Percentiles rank a stretch among this genome's conserved stretches.
phyloP scores from a whole-genome alignment of 2,329 filamentous ascomycete genomes.

The Erysiphe pulchra region DNA sequence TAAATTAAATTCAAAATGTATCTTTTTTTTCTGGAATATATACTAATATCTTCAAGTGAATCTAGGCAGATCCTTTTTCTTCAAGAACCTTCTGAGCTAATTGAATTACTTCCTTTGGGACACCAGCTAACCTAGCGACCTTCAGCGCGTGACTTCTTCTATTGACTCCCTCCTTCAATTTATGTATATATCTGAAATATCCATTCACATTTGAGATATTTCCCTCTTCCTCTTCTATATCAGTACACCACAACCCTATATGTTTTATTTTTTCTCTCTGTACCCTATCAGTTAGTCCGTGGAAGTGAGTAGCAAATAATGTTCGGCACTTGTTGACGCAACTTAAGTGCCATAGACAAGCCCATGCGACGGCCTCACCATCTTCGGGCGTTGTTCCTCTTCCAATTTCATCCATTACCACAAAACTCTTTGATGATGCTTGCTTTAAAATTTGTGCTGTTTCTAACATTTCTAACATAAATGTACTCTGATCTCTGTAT shows the following conservation, averaged over 20 bases:
- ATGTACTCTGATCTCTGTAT: conserved; percentile 86
- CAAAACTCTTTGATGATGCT: conserved; percentile 64
- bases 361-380: conserved; percentile 71
- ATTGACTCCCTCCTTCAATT: conserved; percentile 58
- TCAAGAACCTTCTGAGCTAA: conserved; percentile 24
- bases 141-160: conserved; percentile 75
- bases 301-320: conserved; percentile 90
- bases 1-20: conserved; percentile 20
- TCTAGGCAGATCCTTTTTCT: background rate
- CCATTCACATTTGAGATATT: conserved; percentile 19
- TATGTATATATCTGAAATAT: conserved; percentile 64
- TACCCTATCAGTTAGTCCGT: conserved; percentile 57
- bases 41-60: background rate
- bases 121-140: conserved; percentile 65
- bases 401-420: conserved; percentile 97
- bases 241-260: conserved; percentile 47
- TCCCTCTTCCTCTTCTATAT: conserved; percentile 43
- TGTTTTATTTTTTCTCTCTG: conserved; percentile 20
- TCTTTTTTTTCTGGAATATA: conserved; percentile 14
- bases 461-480: conserved; percentile 99
- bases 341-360: conserved; percentile 63
- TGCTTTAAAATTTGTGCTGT: conserved; percentile 71
- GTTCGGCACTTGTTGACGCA: conserved; percentile 52
- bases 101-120: conserved; percentile 46
- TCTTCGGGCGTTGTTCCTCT: conserved; percentile 85